phyloP scores from a whole-genome alignment of 768 basidiomycete genomes.

The Mycena pura region DNA sequence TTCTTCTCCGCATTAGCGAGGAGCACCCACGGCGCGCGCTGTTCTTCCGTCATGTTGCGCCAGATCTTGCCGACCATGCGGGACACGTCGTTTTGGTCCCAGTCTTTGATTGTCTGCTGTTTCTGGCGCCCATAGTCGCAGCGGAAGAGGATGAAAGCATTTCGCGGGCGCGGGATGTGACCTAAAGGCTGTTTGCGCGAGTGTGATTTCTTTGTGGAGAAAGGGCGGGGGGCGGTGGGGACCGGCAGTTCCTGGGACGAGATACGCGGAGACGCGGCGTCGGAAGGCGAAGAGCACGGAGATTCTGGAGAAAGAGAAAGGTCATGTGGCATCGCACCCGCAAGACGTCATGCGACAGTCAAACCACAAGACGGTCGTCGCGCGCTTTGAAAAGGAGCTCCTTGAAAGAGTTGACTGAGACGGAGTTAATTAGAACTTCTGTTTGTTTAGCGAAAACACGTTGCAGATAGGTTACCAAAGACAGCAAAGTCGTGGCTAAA shows the following conservation, averaged over 20 bases:
- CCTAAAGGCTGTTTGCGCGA: constrained; percentile 53
- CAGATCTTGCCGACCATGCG: constrained; percentile 72
- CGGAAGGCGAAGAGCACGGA: constrained; percentile 15
- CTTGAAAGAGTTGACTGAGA: constrained; percentile 3
- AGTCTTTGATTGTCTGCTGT: constrained; percentile 56
- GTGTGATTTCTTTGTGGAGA: constrained; percentile 50
- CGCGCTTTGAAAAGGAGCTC: background rate
- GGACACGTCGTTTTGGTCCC: constrained; percentile 72
- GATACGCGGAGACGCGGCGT: background rate
- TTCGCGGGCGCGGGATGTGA: constrained; percentile 76
- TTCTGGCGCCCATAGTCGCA: constrained; percentile 74
- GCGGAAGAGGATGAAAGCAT: constrained; percentile 83
- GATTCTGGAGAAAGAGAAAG: constrained; percentile 12
- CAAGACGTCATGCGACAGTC: background rate
- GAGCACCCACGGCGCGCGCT: constrained; percentile 57
- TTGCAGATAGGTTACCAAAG: constrained; percentile 15
- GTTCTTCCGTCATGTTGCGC: constrained; percentile 56
- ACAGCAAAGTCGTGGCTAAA: background rate
- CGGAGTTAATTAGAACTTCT: background rate
- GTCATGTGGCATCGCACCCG: constrained; percentile 9
- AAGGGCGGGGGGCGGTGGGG: constrained; percentile 20
- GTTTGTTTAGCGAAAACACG: constrained; percentile 19
- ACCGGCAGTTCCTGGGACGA: constrained; percentile 18
- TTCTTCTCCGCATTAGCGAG: constrained; percentile 58
- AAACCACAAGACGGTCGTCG: background rate